Percentiles rank a stretch among this genome's conserved stretches.
Conservation (phyloP, 129 eudicot species). For the Calendula officinalis region DNA sequence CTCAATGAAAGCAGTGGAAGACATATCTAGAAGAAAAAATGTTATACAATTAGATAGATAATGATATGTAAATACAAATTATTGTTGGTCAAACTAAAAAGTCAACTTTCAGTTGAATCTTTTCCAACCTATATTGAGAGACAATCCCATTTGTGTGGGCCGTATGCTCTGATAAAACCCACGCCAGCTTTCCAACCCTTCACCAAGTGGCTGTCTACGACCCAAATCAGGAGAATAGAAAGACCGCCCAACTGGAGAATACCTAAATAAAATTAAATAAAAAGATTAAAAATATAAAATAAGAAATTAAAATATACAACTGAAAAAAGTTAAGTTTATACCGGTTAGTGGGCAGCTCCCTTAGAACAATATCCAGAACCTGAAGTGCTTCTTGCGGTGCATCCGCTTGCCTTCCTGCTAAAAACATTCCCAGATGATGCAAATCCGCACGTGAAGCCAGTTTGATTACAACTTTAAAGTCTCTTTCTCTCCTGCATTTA, state of each 20-base stretch:
- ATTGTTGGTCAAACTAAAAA: background rate
- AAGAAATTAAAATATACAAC: background rate
- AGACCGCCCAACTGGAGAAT: slow-evolving; percentile 79
- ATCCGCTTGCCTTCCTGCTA: slow-evolving; percentile 88
- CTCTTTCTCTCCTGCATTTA: slow-evolving; percentile 68
- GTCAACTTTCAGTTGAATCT: background rate
- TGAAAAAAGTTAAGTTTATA: slow-evolving; percentile 2
- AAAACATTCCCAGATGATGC: slow-evolving; percentile 80
- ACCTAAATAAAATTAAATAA: slow-evolving; percentile 39
- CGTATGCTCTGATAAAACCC: slow-evolving; percentile 96
- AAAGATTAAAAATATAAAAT: background rate
- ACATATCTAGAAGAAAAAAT: background rate
- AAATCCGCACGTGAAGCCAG: slow-evolving; percentile 87
- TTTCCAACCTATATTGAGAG: slow-evolving; percentile 65
- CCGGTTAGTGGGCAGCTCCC: slow-evolving; percentile 82
- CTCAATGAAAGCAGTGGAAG: background rate
- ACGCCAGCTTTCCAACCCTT: slow-evolving; percentile 93
- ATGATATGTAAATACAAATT: background rate
- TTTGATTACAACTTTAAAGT: slow-evolving; percentile 81
- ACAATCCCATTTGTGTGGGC: slow-evolving; percentile 98
- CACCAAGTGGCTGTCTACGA: slow-evolving; percentile 78
- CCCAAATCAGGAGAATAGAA: slow-evolving; percentile 85
- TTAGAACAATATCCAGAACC: slow-evolving; percentile 87
- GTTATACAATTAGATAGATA: slow-evolving; percentile 1
- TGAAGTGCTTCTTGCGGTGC: slow-evolving; percentile 97